Conservation (phyloP, 495 filamentous ascomycete genomes). For the Podospora conica region DNA sequence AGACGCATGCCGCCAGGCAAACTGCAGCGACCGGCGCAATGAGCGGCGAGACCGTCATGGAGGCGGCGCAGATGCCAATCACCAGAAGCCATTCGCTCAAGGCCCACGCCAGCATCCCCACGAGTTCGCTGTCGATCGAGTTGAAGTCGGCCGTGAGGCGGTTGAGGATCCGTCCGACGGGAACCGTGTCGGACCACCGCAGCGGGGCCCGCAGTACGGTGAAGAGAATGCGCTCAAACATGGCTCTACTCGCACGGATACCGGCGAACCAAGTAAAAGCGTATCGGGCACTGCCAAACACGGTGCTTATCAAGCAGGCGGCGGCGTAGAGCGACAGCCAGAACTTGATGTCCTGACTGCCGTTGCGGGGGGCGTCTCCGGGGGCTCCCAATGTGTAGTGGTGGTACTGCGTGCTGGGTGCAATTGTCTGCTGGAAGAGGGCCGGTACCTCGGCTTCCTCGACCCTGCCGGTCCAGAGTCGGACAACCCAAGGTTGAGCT, state of each 20-base stretch:
- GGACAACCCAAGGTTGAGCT: constrained; percentile 54
- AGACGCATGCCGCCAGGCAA: constrained; percentile 45
- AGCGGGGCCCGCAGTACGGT: constrained; percentile 59
- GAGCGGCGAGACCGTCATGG: constrained; percentile 51
- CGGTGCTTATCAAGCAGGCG: constrained; percentile 46
- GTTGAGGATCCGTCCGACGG: constrained; percentile 65
- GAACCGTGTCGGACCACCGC: constrained; percentile 69
- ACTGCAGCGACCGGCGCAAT: constrained; percentile 47
- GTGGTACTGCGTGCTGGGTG: constrained; percentile 12
- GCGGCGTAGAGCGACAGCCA: constrained; percentile 59
- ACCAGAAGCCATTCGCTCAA: constrained; percentile 44
- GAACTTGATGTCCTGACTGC: constrained; percentile 39
- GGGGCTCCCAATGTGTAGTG: constrained; percentile 17
- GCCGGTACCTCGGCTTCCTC: constrained; percentile 27
- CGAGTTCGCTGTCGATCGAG: constrained; percentile 54
- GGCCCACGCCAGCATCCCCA: constrained; percentile 46
- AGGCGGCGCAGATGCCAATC: constrained; percentile 50
- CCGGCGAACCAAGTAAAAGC: constrained; percentile 46
- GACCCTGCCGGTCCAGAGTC: constrained; percentile 52
- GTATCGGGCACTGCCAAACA: constrained; percentile 49
- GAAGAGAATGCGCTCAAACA: constrained; percentile 57
- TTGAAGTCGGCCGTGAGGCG: constrained; percentile 70
- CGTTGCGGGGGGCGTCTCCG: neutral
- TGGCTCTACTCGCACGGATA: constrained; percentile 50
- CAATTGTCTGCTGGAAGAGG: constrained; percentile 6